Evolutionary conservation across 345 rosid genomes (phyloP).

Genomic region (Bruguiera parviflora): DNA sequence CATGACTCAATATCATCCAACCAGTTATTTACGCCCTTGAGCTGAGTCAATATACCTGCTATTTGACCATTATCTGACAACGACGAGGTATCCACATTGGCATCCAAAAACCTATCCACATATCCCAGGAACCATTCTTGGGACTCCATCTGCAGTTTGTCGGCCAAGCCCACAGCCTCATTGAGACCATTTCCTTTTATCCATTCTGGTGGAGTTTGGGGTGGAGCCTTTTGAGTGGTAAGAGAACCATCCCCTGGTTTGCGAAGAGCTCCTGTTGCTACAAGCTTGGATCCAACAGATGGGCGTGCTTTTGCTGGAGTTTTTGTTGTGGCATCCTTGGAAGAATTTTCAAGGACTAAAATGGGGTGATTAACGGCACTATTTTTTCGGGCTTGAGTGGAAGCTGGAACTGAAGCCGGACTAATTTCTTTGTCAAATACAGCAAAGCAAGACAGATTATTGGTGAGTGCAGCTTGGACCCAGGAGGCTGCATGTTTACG

Average conservation of each 20-base stretch:
- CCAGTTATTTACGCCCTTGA: conserved; percentile 94
- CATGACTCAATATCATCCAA: conserved; percentile 57
- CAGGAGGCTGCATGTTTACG: conserved; percentile 68
- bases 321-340: conserved; percentile 45
- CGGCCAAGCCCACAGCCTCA: conserved; percentile 72
- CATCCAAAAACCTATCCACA: conserved; percentile 86
- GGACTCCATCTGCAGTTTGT: conserved; percentile 66
- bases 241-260: conserved; percentile 46
- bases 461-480: conserved; percentile 88
- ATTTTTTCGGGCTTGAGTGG: conserved; percentile 37
- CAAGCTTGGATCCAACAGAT: conserved; percentile 62
- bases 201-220: conserved; percentile 67
- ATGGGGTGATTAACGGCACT: conserved; percentile 39
- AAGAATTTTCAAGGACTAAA: conserved; percentile 53
- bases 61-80: conserved; percentile 78
- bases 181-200: conserved; percentile 59
- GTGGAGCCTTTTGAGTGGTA: conserved; percentile 41
- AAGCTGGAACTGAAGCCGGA: conserved; percentile 15
- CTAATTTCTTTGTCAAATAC: conserved; percentile 54
- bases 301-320: conserved; percentile 47
- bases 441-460: conserved; percentile 72
- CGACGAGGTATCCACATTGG: conserved; percentile 52
- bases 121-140: conserved; percentile 93
- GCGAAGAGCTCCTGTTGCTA: conserved; percentile 66
- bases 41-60: conserved; percentile 87